Evolutionary conservation across 1,284 basidiomycete species (phyloP), one percentile per base, ranked within the genome.

Genomic region (Malassezia furfur): DNA sequence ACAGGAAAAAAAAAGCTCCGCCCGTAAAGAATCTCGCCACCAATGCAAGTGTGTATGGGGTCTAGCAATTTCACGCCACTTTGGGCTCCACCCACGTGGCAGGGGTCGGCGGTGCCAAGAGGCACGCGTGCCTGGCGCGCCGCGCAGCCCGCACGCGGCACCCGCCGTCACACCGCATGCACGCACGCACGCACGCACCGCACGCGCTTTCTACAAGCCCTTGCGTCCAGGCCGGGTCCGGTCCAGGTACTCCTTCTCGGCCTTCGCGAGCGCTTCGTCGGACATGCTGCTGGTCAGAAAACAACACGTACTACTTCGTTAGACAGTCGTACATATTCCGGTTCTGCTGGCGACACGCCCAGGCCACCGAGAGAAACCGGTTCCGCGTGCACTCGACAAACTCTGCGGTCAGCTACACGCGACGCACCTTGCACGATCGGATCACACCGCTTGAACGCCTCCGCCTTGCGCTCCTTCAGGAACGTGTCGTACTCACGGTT

Each of bases 401-500:
- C 48, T 57, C 55, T 57, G 28, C 4, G 38, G 38, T 49, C 17
- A 50, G 41, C 19, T 25, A 15, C 21, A 14, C 9, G 15, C 17
- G 21, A 2, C 55, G 11, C 21, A 57, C 55, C 55, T 32, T 52
- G 44, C 38, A 57, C 55, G 21, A 57, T 14, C n/a, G 48, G 36
- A 35, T 57, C 55, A 22, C 55, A 57, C 30, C 25, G 25, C 55
- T 57, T 57, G 32, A 47, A 57, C 19, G 55, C 55, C 5, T 49
- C 38, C 6, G 31, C 15, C 32, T 45, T 48, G 10, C n/a, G 15
- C 9, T 57, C 50, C 35, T 57, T 57, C 28, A 57, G 21, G 14
- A 57, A 50, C 35, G 19, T 32, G 17, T 57, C 55, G 34, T 51
- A 57, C 38, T 57, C 55, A 5, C 55, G 55, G 19, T 57, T 57